These are phyloP conservation scores for Apophysomyces elegans DNA, from an alignment of 371 early-diverging fungal genomes.

Conservation along the genomic window DNA sequence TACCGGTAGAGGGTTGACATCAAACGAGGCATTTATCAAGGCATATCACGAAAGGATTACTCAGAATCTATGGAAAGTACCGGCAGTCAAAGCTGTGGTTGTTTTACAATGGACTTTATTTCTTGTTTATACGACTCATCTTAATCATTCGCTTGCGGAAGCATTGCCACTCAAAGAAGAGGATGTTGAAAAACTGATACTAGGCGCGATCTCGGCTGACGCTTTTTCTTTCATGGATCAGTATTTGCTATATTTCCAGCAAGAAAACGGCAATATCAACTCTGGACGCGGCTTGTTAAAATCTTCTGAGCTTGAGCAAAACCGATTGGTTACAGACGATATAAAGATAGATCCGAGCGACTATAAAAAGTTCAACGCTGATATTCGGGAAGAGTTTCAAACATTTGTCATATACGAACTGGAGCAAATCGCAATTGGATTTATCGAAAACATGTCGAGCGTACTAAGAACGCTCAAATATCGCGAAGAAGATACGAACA, in stretches of 20 bases:
- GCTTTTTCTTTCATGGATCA: constrained; percentile 76
- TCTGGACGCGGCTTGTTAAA: constrained; percentile 30
- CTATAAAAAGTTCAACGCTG: constrained; percentile 43
- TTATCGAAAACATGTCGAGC: constrained; percentile 59
- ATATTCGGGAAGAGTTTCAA: constrained; percentile 53
- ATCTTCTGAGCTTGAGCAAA: constrained; percentile 12
- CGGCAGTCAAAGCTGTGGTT: constrained; percentile 65
- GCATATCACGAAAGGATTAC: constrained; percentile 35
- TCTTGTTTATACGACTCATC: constrained; percentile 47
- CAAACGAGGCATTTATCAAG: constrained; percentile 22
- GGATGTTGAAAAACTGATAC: constrained; percentile 60
- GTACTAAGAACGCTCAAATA: constrained; percentile 69
- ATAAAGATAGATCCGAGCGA: constrained; percentile 32
- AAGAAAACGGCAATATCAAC: constrained; percentile 33
- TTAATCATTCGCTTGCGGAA: constrained; percentile 46
- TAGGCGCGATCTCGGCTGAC: constrained; percentile 54
- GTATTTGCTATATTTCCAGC: constrained; percentile 67
- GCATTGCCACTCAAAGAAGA: constrained; percentile 60
- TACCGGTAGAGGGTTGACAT: constrained; percentile 16
- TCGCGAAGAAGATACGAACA: constrained; percentile 72
- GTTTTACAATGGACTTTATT: constrained; percentile 75
- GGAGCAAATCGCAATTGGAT: constrained; percentile 42
- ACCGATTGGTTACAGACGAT: constrained; percentile 19
- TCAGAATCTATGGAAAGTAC: constrained; percentile 50
- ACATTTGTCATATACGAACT: constrained; percentile 56